phyloP scores from a whole-genome alignment of 768 basidiomycete genomes.

The Tricholoma hemisulphureum region DNA sequence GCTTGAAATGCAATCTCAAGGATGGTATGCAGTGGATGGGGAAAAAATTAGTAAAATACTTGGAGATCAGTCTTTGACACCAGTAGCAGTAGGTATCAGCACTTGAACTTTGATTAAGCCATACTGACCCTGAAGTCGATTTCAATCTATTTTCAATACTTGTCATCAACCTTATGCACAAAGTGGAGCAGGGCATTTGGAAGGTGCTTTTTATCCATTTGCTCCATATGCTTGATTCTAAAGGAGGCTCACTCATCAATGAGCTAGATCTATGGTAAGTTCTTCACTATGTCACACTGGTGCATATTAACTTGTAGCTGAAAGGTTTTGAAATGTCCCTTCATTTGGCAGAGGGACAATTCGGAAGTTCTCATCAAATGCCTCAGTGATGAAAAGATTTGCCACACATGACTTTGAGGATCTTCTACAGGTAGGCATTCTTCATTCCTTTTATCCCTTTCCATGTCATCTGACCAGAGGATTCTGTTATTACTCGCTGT shows the following conservation, averaged over 20 bases:
- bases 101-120: neutral
- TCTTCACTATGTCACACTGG: neutral
- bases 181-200: neutral
- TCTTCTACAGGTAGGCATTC: too few relatives aligned
- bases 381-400: too few relatives aligned
- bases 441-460: too few relatives aligned
- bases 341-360: too few relatives aligned
- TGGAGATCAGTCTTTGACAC: constrained; percentile 16
- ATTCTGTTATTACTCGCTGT: neutral
- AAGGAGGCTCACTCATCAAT: too few relatives aligned
- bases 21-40: constrained; percentile 22
- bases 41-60: too few relatives aligned
- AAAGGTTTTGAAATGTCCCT: too few relatives aligned
- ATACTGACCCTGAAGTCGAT: neutral
- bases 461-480: neutral
- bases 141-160: neutral
- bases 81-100: neutral
- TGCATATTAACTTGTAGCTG: constrained; percentile 5
- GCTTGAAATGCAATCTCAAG: constrained; percentile 25
- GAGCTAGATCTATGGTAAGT: too few relatives aligned
- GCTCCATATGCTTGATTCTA: too few relatives aligned
- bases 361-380: too few relatives aligned
- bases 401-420: too few relatives aligned
- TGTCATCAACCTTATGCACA: neutral
- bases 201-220: too few relatives aligned